phyloP scores from a whole-genome alignment of 768 basidiomycete species.

The Coprinopsis marcescibilis region DNA sequence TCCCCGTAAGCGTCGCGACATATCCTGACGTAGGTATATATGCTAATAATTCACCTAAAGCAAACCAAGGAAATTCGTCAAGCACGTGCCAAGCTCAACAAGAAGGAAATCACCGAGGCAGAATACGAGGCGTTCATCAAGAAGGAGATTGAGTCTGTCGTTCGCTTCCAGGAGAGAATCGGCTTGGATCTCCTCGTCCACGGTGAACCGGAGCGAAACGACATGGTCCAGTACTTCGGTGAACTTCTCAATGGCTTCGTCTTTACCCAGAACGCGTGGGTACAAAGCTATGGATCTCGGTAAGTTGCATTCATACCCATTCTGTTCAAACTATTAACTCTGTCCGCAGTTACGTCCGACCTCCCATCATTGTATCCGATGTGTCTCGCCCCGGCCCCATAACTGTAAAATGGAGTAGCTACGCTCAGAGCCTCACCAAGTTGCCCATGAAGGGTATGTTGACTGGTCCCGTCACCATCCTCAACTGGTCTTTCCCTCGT shows the following conservation, averaged over 20 bases:
- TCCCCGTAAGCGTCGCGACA: conserved; percentile 60
- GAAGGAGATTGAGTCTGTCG: conserved; percentile 91
- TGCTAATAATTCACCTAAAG: conserved; percentile 29
- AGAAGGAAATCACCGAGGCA: conserved; percentile 78
- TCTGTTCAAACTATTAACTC: conserved; percentile 4
- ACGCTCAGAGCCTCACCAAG: conserved; percentile 90
- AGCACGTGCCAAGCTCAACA: conserved; percentile 92
- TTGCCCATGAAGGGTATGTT: conserved; percentile 99
- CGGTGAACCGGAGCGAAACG: conserved; percentile 98
- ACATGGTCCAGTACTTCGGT: conserved; percentile 99
- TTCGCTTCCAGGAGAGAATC: conserved; percentile 94
- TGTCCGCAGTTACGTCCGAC: conserved; percentile 78
- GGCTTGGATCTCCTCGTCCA: conserved; percentile 97
- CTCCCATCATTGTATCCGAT: conserved; percentile 97
- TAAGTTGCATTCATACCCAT: conserved; percentile 25
- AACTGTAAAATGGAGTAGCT: conserved; percentile 95
- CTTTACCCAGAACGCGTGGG: conserved; percentile 99
- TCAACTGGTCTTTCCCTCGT: conserved; percentile 99
- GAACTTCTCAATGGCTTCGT: conserved; percentile 92
- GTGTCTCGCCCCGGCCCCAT: conserved; percentile 89
- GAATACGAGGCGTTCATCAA: conserved; percentile 98
- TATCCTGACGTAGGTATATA: not conserved
- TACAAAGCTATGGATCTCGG: conserved; percentile 99
- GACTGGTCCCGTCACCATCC: conserved; percentile 95
- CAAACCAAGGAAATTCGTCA: conserved; percentile 99